Base-by-base conservation (phyloP, 2,329 filamentous ascomycete species). In the Neonectria neomacrospora region DNA sequence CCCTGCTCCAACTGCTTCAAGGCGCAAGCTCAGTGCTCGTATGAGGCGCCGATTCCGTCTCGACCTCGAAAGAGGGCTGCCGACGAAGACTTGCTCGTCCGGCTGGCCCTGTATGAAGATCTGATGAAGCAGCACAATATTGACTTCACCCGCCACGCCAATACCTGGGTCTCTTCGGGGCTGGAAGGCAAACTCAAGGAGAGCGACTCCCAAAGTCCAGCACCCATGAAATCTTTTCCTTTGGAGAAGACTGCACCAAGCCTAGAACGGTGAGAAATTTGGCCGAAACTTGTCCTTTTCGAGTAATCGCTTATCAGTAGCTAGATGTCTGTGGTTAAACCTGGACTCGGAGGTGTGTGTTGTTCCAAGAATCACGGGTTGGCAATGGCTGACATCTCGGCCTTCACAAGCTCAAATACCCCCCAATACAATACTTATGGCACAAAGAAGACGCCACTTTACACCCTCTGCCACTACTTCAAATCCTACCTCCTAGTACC, bases 1-100 rank as follows among this genome's bases (percentile, higher is more conserved):
- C 80, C 80, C 1, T 84, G 82, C 58, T 78, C 78, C 8, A 83
- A 83, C 63, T 84, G 82, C 56, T 59, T 71, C 41, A 83, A 80
- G 62, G 73, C 80, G 2, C 60, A 71, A 9, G 55, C 59, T 1
- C 54, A 68, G 45, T 78, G 76, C 28, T 34, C 61, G 0, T 77
- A 76, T 18, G 64, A 72, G 9, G 54, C 65, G 0, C 68, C 70
- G 3, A 32, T 57, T 1, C 66, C 67, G 0, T 62, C 61, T 3
- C 69, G 70, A 16, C 70, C 72, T 3, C 69, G 75, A 16, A 77
- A 75, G 56, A 66, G 71, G 5, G 64, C 72, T 5, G 66, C 68
- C 1, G 73, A 75, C 3, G 70, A 78, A 1, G 73, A 75, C 12
- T 37, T 77, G 1, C 34, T 73, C 1, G 54, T 50, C 1, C 68